Percentiles rank a stretch among this genome's conserved stretches.
These are phyloP conservation scores for Diaporthe capsici DNA, from an alignment of 2,329 filamentous ascomycete genomes.

Conservation along the genomic window DNA sequence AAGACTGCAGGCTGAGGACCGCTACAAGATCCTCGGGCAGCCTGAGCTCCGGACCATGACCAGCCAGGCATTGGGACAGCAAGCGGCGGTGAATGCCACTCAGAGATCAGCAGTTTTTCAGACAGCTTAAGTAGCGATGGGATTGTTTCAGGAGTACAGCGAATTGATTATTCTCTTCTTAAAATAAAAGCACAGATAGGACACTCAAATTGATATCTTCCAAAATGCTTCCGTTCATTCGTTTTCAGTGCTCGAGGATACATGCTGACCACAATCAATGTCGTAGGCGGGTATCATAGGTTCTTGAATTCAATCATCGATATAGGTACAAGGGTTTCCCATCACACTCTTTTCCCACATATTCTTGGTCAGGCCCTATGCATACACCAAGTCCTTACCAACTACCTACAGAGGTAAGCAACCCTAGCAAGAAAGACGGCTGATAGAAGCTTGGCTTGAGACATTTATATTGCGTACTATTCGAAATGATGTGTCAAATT, in stretches of 20 bases:
- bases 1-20: conserved; percentile 52
- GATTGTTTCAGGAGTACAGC: not conserved
- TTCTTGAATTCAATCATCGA: not conserved
- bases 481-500: not conserved
- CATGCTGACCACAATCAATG: not conserved
- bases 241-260: not conserved
- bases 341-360: too few relatives aligned
- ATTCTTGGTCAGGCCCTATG: not conserved
- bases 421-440: not conserved
- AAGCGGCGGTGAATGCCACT: conserved; percentile 26
- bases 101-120: not conserved
- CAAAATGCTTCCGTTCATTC: not conserved
- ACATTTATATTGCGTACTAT: not conserved
- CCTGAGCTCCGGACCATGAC: conserved; percentile 48
- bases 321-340: too few relatives aligned
- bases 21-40: conserved; percentile 47
- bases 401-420: too few relatives aligned
- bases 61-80: conserved; percentile 17
- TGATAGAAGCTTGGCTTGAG: not conserved
- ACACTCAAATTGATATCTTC: not conserved
- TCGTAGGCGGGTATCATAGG: not conserved
- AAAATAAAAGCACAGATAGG: not conserved
- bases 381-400: not conserved
- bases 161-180: not conserved
- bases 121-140: not conserved